phyloP scores from a whole-genome alignment of 2,329 filamentous ascomycete genomes.

The Aspergillus pseudoviridinutans region DNA sequence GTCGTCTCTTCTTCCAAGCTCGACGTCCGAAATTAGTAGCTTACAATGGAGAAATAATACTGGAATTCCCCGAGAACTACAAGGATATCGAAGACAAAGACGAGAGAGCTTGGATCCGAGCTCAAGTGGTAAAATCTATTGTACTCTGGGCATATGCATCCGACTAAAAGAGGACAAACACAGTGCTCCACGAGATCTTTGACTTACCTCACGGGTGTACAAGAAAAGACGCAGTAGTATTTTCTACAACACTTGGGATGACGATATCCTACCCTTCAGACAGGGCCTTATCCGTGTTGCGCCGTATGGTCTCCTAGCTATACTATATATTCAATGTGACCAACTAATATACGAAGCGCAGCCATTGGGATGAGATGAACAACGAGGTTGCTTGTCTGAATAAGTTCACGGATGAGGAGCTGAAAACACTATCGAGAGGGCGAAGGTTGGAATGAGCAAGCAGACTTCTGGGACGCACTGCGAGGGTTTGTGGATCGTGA shows the following conservation, averaged over 20 bases:
- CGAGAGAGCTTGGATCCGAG: constrained; percentile 11
- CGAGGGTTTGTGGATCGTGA: too few relatives aligned
- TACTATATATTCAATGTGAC: too few relatives aligned
- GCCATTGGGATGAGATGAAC: too few relatives aligned
- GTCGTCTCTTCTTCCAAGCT: constrained; percentile 22
- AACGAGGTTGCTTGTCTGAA: too few relatives aligned
- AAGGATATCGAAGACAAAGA: constrained; percentile 11
- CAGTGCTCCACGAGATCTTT: constrained; percentile 14
- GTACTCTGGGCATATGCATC: constrained; percentile 21
- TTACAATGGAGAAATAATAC: constrained; percentile 23
- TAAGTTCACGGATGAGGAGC: too few relatives aligned
- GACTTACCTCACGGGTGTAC: constrained; percentile 15
- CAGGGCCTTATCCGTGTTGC: too few relatives aligned
- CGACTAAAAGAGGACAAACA: constrained; percentile 10
- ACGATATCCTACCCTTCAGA: constrained; percentile 21
- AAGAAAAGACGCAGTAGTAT: constrained; percentile 12
- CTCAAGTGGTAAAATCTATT: constrained; percentile 18
- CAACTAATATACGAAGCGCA: too few relatives aligned
- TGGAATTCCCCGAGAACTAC: constrained; percentile 22
- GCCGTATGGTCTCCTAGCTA: too few relatives aligned
- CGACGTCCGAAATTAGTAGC: constrained; percentile 20
- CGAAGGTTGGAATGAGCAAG: too few relatives aligned
- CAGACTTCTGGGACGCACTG: too few relatives aligned
- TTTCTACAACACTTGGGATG: constrained; percentile 23
- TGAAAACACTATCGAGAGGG: too few relatives aligned